Evolutionary conservation across 2,329 filamentous ascomycete species (phyloP), one percentile per base, ranked within the genome.

Genomic region (Xylariaceae sp.): DNA sequence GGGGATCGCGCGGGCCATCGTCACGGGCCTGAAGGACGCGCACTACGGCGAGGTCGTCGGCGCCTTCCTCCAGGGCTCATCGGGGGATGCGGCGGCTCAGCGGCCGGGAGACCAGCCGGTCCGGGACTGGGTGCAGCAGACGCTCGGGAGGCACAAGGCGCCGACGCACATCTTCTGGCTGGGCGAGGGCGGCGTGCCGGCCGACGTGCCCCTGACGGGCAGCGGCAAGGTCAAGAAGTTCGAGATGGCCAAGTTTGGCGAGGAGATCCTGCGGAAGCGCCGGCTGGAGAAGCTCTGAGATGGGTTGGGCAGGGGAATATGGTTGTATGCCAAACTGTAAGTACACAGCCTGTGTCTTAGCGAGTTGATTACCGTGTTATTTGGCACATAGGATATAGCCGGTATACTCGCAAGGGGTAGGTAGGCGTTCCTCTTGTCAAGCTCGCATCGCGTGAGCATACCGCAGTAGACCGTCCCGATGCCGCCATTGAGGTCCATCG

Each of bases 141-240:
- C 65, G 22, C 65, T 84, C 5, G 79, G 78, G 1, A 63, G 70
- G 23, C 79, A 83, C 52, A 84, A 84, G 60, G 77, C 80, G 3
- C 83, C 84, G 0, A 64, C 73, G 7, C 72, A 87, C 54, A 55
- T 89, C n/a, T 88, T 88, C 52, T 86, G 83, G 72, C 67, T 89
- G 17, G 84, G 83, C 0, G 63, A 73, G 43, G 68, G 69, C 29
- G 72, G 69, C 9, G 66, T 80, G 16, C 68, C 75, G 2, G 46
- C 47, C 2, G 60, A 63, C 2, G 65, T 81, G 19, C 80, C 80
- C 8, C 60, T 83, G 50, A 83, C 80, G n/a, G 79, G 79, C 1
- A 83, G 79, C 50, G 80, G 80, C 3, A 84, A 84, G 59, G 74
- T 83, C 35, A 70, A 76, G 47, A 83, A 83, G 60, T 77, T 72